These are phyloP conservation scores for Extremus antarcticus DNA, from an alignment of 495 filamentous ascomycete genomes.

Conservation along the genomic window DNA sequence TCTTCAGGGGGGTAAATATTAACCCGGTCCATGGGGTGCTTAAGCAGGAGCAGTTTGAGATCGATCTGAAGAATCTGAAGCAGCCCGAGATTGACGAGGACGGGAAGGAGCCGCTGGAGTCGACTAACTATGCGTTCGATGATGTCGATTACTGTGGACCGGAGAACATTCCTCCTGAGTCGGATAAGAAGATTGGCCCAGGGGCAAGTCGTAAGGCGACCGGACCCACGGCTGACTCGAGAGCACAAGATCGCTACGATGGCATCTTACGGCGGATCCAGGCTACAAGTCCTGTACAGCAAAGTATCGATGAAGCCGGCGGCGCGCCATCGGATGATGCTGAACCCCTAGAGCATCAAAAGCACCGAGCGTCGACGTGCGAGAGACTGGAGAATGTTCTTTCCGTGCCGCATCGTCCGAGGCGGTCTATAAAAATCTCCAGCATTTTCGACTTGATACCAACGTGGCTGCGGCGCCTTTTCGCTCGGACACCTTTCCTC, in stretches of 20 bases:
- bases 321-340: constrained; percentile 5
- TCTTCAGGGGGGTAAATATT: constrained; percentile 29
- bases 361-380: constrained; percentile 29
- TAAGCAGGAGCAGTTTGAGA: constrained; percentile 31
- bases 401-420: constrained; percentile 30
- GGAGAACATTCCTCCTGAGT: no score
- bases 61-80: constrained; percentile 30
- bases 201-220: no score
- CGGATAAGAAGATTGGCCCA: constrained; percentile 21
- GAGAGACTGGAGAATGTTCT: constrained; percentile 25
- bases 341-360: constrained; percentile 17
- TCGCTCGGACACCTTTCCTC: constrained; percentile 30
- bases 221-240: constrained; percentile 27
- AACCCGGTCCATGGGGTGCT: constrained; percentile 30
- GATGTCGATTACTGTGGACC: no score
- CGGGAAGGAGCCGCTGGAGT: constrained; percentile 13
- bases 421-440: constrained; percentile 26
- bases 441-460: constrained; percentile 24
- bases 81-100: no score
- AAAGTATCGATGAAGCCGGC: constrained; percentile 11
- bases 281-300: constrained; percentile 19
- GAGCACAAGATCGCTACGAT: constrained; percentile 25
- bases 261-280: constrained; percentile 23
- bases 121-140: constrained; percentile 10
- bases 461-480: constrained; percentile 23